Base-by-base conservation (phyloP, 345 rosid species). In the Acer negundo region DNA sequence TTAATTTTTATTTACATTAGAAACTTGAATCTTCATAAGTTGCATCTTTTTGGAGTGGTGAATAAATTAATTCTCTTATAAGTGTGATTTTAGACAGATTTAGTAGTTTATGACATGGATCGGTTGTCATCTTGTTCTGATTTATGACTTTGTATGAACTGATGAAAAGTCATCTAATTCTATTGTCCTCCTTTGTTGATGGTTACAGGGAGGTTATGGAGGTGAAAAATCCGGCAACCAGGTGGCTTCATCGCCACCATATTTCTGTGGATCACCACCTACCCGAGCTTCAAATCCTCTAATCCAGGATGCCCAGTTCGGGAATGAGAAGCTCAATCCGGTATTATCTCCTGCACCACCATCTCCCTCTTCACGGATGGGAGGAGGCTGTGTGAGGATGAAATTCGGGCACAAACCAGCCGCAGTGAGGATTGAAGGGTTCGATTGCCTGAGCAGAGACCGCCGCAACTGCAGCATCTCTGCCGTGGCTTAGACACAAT, bases 401-500 rank as follows among this genome's bases (percentile, higher is more conserved):
- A 90, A 89, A 67, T 86, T 78, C 7, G 93, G 90, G 80, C 78
- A 87, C 59, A 84, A 76, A 61, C 95, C 93, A 11, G 89, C 91
- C 12, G 87, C 90, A 6, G 92, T 92, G 56, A 91, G 97, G 78
- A 86, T 93, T 53, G 98, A 93, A 87, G 98, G 98, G 53, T 93
- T 93, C 53, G 91, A 92, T 79, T 90, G 94, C 76, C 88, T 87
- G 20, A 82, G 78, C 85, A 68, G 90, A 77, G 89, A 92, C 75
- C 59, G 86, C 40, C 87, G 84, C 73, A 85, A 81, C 81, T 86
- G 93, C 75, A 88, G 94, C 85, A 88, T 93, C 85, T 77, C 90
- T 56, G 92, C 98, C 5, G 85, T 92, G 86, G 97, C 95, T 22
- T 92, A 83, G 79, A 22, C 15, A 7, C 6, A 40, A 44, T 5